A percentile compares a stretch with the other conserved stretches of the same genome.
Evolutionary conservation across 257 asterid genomes (phyloP).

Genomic region (Solanum microdontum): DNA sequence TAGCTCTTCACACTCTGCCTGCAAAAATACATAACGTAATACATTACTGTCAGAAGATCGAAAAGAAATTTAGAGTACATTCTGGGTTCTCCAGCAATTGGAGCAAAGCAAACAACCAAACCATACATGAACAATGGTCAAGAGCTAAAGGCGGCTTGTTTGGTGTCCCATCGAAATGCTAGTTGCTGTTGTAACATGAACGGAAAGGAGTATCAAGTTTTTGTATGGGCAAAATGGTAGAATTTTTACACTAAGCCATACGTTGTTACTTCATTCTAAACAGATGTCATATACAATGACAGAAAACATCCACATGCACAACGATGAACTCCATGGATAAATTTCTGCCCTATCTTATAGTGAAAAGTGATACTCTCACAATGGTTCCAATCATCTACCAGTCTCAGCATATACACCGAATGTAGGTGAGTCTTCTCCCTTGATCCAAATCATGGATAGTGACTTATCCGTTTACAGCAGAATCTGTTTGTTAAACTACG

Average conservation of each 20-base stretch:
- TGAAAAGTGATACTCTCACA: not conserved
- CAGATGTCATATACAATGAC: not conserved
- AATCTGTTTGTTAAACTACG: not conserved
- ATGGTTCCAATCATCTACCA: not conserved
- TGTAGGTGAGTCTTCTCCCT: not conserved
- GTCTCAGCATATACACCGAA: not conserved
- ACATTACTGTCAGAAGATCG: not conserved
- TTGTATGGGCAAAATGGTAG: not conserved
- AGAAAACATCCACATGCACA: not conserved
- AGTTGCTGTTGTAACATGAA: not conserved
- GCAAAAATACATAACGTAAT: not conserved
- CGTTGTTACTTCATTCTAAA: not conserved
- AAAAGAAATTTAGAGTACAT: not conserved
- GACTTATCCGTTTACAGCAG: not conserved
- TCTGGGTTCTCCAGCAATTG: not conserved
- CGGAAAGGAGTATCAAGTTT: not conserved
- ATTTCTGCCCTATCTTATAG: not conserved
- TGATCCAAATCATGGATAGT: not conserved
- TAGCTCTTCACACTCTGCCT: slow-evolving; percentile 90
- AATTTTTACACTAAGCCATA: not conserved
- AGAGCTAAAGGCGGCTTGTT: not conserved
- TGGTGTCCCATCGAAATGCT: not conserved
- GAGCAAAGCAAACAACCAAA: not conserved
- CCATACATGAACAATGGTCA: not conserved
- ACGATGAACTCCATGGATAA: not conserved